A percentile compares a stretch with the other conserved stretches of the same genome.
Evolutionary conservation across 176 grass and related monocot genomes (phyloP).

Genomic region (Avena atlantica): DNA sequence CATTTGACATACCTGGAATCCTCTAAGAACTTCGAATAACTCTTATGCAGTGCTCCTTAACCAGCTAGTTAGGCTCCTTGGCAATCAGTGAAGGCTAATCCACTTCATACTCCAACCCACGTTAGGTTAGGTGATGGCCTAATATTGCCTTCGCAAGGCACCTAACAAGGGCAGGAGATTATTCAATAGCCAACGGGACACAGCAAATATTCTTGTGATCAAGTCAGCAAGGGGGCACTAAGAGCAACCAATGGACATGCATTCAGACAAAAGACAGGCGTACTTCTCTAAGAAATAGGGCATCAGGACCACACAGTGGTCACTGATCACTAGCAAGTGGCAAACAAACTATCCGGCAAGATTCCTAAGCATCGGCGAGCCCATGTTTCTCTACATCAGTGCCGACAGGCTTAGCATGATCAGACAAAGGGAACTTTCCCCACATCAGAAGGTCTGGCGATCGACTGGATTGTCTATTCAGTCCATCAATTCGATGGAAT

Average conservation of each 20-base stretch:
- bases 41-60: not conserved
- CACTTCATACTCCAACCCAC: slow-evolving; percentile 9
- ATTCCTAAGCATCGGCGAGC: slow-evolving; percentile 11
- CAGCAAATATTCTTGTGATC: not conserved
- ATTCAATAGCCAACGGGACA: not conserved
- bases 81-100: slow-evolving; percentile 19
- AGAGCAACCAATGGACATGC: slow-evolving; percentile 17
- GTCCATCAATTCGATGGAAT: not conserved
- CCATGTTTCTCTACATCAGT: slow-evolving; percentile 5
- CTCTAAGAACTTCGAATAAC: not conserved
- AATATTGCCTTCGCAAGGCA: slow-evolving; percentile 22
- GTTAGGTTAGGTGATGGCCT: not conserved
- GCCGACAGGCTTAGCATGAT: slow-evolving; percentile 13
- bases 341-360: slow-evolving; percentile 15
- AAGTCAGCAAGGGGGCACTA: not conserved
- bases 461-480: not conserved
- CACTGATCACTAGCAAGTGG: slow-evolving; percentile 7
- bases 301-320: not conserved
- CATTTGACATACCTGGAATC: slow-evolving; percentile 24
- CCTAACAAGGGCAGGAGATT: not conserved
- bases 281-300: not conserved
- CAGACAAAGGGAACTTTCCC: slow-evolving; percentile 30
- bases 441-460: not conserved
- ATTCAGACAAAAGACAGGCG: slow-evolving; percentile 26
- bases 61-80: not conserved